phyloP scores from a whole-genome alignment of 2,329 filamentous ascomycete species.

The Fusarium sublunatum region DNA sequence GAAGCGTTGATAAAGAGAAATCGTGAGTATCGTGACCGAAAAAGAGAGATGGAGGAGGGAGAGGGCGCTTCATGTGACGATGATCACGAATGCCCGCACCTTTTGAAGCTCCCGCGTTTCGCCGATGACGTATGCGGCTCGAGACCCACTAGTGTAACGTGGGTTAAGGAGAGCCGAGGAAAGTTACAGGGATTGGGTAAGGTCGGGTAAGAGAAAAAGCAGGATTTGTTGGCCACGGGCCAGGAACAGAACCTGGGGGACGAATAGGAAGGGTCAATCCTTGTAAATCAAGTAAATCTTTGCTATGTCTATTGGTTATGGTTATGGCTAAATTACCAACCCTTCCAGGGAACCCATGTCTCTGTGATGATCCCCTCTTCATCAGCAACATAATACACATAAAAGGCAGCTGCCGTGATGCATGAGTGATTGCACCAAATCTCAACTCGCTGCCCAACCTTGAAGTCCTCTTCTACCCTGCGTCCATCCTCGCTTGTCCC shows the following conservation, averaged over 20 bases:
- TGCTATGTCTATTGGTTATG: not conserved
- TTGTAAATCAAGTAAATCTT: not conserved
- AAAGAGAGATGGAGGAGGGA: conserved; percentile 24
- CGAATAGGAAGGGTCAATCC: conserved; percentile 31
- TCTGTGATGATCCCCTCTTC: conserved; percentile 50
- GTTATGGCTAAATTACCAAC: conserved; percentile 38
- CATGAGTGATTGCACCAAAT: conserved; percentile 52
- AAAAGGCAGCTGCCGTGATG: conserved; percentile 53
- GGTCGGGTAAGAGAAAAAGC: conserved; percentile 23
- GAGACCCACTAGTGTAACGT: conserved; percentile 29
- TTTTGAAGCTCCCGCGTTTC: conserved; percentile 30
- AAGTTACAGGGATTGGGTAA: conserved; percentile 8
- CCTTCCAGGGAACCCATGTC: conserved; percentile 54
- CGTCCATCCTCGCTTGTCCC: conserved; percentile 39
- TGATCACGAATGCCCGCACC: conserved; percentile 37
- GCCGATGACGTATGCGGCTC: conserved; percentile 47
- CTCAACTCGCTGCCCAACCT: conserved; percentile 50
- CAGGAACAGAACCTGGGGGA: conserved; percentile 28
- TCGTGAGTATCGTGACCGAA: conserved; percentile 22
- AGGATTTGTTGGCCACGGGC: conserved; percentile 35
- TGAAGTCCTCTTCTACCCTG: conserved; percentile 45
- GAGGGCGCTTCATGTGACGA: conserved; percentile 40
- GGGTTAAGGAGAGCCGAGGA: not conserved
- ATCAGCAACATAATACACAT: conserved; percentile 53
- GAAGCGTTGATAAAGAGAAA: not conserved